phyloP scores from a whole-genome alignment of 2,329 filamentous ascomycete genomes.

The Lachnellula cervina region DNA sequence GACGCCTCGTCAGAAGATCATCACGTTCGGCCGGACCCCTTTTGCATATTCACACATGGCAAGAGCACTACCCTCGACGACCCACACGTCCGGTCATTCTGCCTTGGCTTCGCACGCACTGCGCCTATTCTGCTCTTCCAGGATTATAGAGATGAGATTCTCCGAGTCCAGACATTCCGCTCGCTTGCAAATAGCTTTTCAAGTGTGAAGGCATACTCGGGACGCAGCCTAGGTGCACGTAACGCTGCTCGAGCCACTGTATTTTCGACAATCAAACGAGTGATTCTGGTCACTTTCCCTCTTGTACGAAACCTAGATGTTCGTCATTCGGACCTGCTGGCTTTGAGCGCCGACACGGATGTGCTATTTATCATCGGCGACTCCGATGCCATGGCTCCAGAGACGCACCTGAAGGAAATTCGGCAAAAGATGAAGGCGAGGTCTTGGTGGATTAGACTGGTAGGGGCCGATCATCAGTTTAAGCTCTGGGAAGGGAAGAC shows the following conservation, averaged over 20 bases:
- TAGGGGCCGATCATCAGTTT: neutral
- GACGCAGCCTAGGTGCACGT: neutral
- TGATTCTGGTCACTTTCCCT: slow-evolving; percentile 6
- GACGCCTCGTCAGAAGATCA: neutral
- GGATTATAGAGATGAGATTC: slow-evolving; percentile 1
- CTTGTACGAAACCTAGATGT: slow-evolving; percentile 3
- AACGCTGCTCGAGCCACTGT: slow-evolving; percentile 1
- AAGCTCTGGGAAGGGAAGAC: neutral
- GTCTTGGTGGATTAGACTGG: slow-evolving; percentile 4
- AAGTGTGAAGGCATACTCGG: neutral
- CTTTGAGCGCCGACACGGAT: slow-evolving; percentile 4
- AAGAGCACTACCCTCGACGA: slow-evolving; percentile 1
- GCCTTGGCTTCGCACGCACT: slow-evolving; percentile 1
- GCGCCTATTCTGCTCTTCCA: slow-evolving; percentile 2
- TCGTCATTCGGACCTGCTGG: slow-evolving; percentile 3
- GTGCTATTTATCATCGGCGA: slow-evolving; percentile 6
- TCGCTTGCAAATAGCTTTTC: slow-evolving; percentile 1
- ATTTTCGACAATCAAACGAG: neutral
- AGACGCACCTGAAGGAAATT: slow-evolving; percentile 3
- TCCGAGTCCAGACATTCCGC: neutral
- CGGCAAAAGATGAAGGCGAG: slow-evolving; percentile 7
- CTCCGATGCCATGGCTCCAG: slow-evolving; percentile 1
- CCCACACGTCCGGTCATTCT: neutral
- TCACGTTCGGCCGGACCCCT: neutral
- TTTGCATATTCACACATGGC: slow-evolving; percentile 1